Conservation (phyloP, 106 monocot species). For the Dioscorea alata region DNA sequence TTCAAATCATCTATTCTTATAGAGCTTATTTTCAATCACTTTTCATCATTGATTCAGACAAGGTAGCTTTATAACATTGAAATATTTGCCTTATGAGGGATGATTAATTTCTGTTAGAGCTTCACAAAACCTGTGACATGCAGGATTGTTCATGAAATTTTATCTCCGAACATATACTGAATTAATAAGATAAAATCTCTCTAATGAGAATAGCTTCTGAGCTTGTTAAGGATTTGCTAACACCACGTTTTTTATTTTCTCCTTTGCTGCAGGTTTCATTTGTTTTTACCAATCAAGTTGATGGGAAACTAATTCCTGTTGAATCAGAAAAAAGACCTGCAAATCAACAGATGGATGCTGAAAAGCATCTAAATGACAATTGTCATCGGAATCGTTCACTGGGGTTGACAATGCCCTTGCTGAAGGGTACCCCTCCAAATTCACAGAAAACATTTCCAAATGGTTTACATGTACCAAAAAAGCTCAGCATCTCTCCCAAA, state of each 20-base stretch:
- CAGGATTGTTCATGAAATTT: too few relatives aligned
- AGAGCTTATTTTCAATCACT: too few relatives aligned
- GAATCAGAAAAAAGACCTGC: slow-evolving; percentile 45
- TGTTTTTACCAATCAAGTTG: slow-evolving; percentile 96
- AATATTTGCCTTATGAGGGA: too few relatives aligned
- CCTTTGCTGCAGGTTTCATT: slow-evolving; percentile 64
- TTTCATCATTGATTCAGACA: too few relatives aligned
- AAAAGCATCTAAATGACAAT: slow-evolving; percentile 2
- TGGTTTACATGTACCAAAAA: slow-evolving; percentile 18
- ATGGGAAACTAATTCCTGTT: slow-evolving; percentile 86
- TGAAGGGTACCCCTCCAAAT: slow-evolving; percentile 16
- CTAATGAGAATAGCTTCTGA: background rate
- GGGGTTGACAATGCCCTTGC: slow-evolving; percentile 3
- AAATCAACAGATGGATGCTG: background rate
- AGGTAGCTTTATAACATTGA: too few relatives aligned
- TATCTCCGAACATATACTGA: too few relatives aligned
- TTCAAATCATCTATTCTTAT: too few relatives aligned
- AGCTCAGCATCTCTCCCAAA: slow-evolving; percentile 17
- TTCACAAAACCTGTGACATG: too few relatives aligned
- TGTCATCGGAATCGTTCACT: slow-evolving; percentile 6
- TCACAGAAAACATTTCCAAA: slow-evolving; percentile 17
- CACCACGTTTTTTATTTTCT: background rate
- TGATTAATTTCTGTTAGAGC: too few relatives aligned
- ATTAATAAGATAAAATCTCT: too few relatives aligned
- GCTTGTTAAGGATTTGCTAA: background rate